Evolutionary conservation across 441 rosid species (phyloP), one percentile per base, ranked within the genome.

Genomic region (Breynia disticha): DNA sequence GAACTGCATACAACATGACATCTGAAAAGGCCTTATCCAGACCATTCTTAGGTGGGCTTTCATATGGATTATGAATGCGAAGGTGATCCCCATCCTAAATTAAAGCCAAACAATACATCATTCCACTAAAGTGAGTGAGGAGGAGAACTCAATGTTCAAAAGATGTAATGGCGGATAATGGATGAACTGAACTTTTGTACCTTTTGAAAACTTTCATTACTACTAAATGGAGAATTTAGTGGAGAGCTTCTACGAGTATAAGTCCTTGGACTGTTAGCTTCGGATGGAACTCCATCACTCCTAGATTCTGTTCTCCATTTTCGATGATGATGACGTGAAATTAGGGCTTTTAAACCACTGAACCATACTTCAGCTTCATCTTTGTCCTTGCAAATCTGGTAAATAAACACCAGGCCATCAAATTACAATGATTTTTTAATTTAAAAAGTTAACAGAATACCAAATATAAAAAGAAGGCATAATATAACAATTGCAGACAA

Each of bases 201-300:
- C 95, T 82, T 91, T 68, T 76, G 97, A 60, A 79, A 69, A 68
- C 91, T 76, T 65, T 86, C 94, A 69, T 82, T 82, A 72, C 95
- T 86, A 46, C 90, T 82, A 75, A 91, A 91, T 46, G 97, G 94
- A 69, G 97, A 91, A 73, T 76, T 74, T 65, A 91, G 62, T 65
- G 98, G 98, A 61, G 98, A 91, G 68, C 95, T 88, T 73, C 98
- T 79, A 10, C 86, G 83, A 47, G 96, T 84, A 62, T 84, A 81
- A 53, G 91, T 79, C 69, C 86, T 73, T 17, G 98, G 98, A 67
- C 98, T 91, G 65, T 79, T 91, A 67, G 89, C 91, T 81, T 73
- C 98, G 43, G 98, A 91, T 71, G 82, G 78, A 64, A 81, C 74
- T 54, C 95, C 94, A 58, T 91, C 98, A 71, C 98, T 91, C 75